Percentiles rank a stretch among this genome's conserved stretches.
These are phyloP conservation scores for Pachyrhizus erosus DNA, from an alignment of 306 rosid genomes.

Conservation along the genomic window DNA sequence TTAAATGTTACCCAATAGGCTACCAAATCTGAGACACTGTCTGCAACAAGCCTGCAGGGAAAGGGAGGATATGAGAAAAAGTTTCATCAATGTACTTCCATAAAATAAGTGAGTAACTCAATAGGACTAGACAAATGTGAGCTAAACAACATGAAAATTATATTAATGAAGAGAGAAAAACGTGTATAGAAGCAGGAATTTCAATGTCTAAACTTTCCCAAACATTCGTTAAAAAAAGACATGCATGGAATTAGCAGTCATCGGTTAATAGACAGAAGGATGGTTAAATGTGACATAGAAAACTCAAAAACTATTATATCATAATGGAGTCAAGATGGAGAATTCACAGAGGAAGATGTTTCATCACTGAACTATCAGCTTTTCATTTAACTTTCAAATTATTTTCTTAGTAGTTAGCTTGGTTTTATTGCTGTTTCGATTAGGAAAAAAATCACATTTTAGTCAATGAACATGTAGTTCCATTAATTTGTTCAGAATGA, in stretches of 20 bases:
- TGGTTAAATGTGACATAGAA: background rate
- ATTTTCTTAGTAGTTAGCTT: conserved; percentile 18
- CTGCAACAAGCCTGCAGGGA: conserved; percentile 83
- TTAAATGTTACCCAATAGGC: conserved; percentile 96
- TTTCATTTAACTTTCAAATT: conserved; percentile 4
- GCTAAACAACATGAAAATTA: background rate
- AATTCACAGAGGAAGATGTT: background rate
- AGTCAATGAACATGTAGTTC: background rate
- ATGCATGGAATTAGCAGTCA: background rate
- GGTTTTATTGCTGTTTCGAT: background rate
- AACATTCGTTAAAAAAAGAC: background rate
- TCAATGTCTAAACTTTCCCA: conserved; percentile 13
- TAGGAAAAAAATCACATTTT: background rate
- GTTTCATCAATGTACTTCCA: background rate
- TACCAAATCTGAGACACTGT: conserved; percentile 73
- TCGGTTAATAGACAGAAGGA: conserved; percentile 4
- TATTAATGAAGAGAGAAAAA: background rate
- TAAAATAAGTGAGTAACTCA: conserved; percentile 5
- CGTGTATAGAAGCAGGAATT: background rate
- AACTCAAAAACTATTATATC: background rate
- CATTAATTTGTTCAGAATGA: background rate
- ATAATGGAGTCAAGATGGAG: conserved; percentile 14
- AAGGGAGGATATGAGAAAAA: conserved; percentile 26
- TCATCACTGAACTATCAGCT: background rate
- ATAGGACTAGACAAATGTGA: background rate